Evolutionary conservation across 2,329 filamentous ascomycete species (phyloP).

Genomic region (Metarhizium humberi): DNA sequence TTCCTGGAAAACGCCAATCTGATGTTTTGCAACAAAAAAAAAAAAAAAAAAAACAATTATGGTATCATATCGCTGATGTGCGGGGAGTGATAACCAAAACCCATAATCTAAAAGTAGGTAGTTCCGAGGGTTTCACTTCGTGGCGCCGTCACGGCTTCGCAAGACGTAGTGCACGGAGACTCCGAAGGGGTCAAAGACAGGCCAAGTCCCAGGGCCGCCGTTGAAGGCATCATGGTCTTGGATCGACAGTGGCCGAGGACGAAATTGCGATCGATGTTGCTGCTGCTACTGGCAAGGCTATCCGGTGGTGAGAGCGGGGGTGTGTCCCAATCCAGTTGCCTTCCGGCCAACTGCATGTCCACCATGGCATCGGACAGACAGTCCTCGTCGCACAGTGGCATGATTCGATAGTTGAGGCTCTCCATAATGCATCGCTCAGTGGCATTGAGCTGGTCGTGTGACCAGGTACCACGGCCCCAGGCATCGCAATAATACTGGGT

Average conservation of each 20-base stretch:
- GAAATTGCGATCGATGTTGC: conserved; percentile 18
- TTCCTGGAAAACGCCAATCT: conserved; percentile 5
- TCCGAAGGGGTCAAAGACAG: conserved; percentile 18
- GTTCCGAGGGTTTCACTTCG: conserved; percentile 7
- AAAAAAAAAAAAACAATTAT: not conserved
- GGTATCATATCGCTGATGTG: not conserved
- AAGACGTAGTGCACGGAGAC: conserved; percentile 11
- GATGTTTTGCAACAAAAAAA: conserved; percentile 3
- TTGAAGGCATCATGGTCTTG: conserved; percentile 19
- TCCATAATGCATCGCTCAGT: conserved; percentile 58
- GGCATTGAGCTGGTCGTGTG: conserved; percentile 51
- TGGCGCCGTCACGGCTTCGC: conserved; percentile 11
- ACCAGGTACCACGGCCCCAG: conserved; percentile 50
- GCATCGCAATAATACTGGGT: conserved; percentile 42
- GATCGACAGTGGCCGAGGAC: conserved; percentile 24
- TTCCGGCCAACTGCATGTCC: conserved; percentile 53
- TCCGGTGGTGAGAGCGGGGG: conserved; percentile 20
- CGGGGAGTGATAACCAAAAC: not conserved
- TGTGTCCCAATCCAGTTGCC: conserved; percentile 17
- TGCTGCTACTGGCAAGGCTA: conserved; percentile 9
- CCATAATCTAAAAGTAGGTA: conserved; percentile 11
- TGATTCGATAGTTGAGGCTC: conserved; percentile 52
- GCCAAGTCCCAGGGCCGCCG: conserved; percentile 13
- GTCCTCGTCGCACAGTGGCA: conserved; percentile 48
- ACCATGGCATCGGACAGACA: conserved; percentile 50